Base-by-base conservation (phyloP, 305 asterid genomes). In the Fraxinus platypoda region DNA sequence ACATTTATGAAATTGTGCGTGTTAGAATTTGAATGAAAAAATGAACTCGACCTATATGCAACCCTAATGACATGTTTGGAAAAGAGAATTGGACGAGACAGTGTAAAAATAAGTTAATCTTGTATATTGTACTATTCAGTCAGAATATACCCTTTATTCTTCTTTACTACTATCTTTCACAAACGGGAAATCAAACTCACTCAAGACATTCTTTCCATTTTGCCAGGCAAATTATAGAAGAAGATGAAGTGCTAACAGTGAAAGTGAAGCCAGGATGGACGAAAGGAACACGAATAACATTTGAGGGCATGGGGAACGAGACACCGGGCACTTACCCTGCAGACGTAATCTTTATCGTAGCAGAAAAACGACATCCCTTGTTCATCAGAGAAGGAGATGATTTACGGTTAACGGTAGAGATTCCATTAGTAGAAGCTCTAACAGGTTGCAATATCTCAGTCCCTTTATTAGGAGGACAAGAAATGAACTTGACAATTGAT, bases 211-310 rank as follows among this genome's bases (percentile, higher is more conserved):
- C 49, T 28, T 79, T 31, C 15, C 25, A 19, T 46, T 77, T 35
- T 80, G 52, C 37, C 89, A 92, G 95, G 84, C 86, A 88, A 79
- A 83, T 89, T 38, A 87, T 87, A 76, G 85, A 88, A 72, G 89
- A 89, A 80, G 96, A 89, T 17, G 93, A 94, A 80, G 82, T 81
- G 74, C 83, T 92, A 17, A 90, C 93, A 3, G 91, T 93, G 71
- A 91, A 91, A 84, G 96, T 93, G 80, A 83, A 90, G 80, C 94
- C 96, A 1, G 98, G 98, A 31, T 93, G 95, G 98, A 90, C 78
- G 43, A 90, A 85, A 86, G 97, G 94, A 0, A 92, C 97, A 19
- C 89, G 75, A 85, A 90, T 93, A 12, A 90, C 94, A 12, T 94
- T 94, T 77, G 95, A 93, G 81, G 94, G 90, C 19, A 91, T 82